Evolutionary conservation across 148 eudicot species (phyloP).

Genomic region (Oxyria digyna): DNA sequence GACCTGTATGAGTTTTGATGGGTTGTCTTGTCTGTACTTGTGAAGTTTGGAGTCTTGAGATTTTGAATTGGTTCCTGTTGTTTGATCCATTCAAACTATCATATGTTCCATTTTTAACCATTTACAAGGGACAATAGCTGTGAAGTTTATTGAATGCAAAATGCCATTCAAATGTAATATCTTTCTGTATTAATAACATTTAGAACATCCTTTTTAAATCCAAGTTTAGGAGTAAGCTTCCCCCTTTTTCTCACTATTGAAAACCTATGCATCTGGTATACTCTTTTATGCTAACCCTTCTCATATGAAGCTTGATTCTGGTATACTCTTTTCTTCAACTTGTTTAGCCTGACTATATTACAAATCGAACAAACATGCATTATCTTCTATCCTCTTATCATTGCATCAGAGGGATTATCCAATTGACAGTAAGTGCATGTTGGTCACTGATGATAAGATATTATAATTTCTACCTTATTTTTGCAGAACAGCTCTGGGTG

Average conservation of each 20-base stretch:
- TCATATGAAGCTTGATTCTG: not conserved
- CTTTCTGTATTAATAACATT: not conserved
- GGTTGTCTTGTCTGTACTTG: not conserved
- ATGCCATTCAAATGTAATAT: not conserved
- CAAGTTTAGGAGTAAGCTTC: not conserved
- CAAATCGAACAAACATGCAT: too few relatives aligned
- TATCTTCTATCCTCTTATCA: not conserved
- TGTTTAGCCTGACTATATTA: not conserved
- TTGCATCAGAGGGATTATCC: not conserved
- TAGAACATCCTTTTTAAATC: not conserved
- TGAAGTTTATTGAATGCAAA: not conserved
- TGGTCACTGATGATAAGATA: not conserved
- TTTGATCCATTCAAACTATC: not conserved
- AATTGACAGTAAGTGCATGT: not conserved
- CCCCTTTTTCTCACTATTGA: too few relatives aligned
- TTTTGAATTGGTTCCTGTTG: not conserved
- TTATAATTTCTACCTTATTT: not conserved
- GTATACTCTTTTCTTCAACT: not conserved
- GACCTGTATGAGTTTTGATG: not conserved
- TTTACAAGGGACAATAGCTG: not conserved
- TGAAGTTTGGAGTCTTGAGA: not conserved
- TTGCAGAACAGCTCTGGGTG: conserved; percentile 96
- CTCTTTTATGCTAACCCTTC: not conserved
- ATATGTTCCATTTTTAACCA: not conserved
- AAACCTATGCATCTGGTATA: too few relatives aligned